A percentile compares a stretch with the other conserved stretches of the same genome.
Evolutionary conservation across 192 early-diverging fungal genomes (phyloP).

Genomic region (Glomus cerebriforme): DNA sequence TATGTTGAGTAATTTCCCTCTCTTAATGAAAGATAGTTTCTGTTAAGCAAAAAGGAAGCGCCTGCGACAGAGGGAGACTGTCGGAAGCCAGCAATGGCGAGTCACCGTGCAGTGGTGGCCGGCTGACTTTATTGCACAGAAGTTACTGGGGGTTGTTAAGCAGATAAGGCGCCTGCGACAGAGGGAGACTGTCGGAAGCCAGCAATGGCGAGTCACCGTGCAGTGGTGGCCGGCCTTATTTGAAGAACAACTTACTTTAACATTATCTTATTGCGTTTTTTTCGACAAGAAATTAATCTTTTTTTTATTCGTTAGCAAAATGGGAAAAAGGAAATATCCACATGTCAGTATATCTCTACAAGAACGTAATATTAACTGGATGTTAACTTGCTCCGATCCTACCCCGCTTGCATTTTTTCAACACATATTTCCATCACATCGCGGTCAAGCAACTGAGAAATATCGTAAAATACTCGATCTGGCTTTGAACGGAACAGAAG

Average conservation of each 20-base stretch:
- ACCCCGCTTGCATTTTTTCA: conserved; percentile 19
- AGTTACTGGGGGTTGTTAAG: conserved; percentile 10
- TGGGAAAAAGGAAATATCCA: conserved; percentile 12
- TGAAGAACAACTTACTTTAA: conserved; percentile 25
- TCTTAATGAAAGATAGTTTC: conserved; percentile 10
- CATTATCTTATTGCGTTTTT: too few relatives aligned
- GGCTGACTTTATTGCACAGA: not conserved
- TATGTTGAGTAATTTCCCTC: conserved; percentile 10
- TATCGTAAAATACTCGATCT: conserved; percentile 20
- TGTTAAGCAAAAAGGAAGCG: conserved; percentile 21
- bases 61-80: conserved; percentile 25
- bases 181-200: not conserved
- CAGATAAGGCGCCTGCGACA: conserved; percentile 28
- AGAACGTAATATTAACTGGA: conserved; percentile 26
- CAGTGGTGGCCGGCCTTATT: conserved; percentile 6
- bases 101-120: not conserved
- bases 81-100: too few relatives aligned
- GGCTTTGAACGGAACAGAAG: conserved; percentile 11
- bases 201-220: not conserved
- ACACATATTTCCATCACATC: not conserved
- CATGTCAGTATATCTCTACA: not conserved
- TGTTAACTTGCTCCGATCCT: conserved; percentile 8
- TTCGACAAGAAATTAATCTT: not conserved
- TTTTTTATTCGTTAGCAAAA: conserved; percentile 24
- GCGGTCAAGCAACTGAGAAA: not conserved